phyloP scores from a whole-genome alignment of 768 basidiomycete genomes.

The Leccinum longicurvipes region DNA sequence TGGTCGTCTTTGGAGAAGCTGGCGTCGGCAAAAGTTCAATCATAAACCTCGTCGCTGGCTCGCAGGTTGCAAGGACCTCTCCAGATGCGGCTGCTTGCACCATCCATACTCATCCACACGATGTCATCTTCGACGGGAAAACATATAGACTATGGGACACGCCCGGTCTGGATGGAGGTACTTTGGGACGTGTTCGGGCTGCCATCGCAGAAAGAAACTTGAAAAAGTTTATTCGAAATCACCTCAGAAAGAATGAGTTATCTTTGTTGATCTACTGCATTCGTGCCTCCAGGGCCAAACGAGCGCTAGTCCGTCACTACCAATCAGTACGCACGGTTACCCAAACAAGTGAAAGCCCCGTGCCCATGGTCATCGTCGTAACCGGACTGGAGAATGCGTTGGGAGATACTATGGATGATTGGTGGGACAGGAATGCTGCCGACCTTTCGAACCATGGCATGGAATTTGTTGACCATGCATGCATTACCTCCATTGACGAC shows the following conservation, averaged over 20 bases:
- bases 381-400: conserved; percentile 38
- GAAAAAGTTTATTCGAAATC: conserved; percentile 31
- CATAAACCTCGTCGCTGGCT: conserved; percentile 37
- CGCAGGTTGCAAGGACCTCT: conserved; percentile 30
- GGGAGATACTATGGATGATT: conserved; percentile 32
- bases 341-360: conserved; percentile 22
- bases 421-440: conserved; percentile 31
- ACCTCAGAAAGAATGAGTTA: conserved; percentile 34
- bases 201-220: conserved; percentile 24
- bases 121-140: conserved; percentile 17
- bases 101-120: conserved; percentile 25
- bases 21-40: conserved; percentile 44
- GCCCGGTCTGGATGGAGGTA: conserved; percentile 34
- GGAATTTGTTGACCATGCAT: conserved; percentile 31
- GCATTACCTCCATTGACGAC: conserved; percentile 31
- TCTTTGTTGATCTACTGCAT: conserved; percentile 41
- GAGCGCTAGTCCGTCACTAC: conserved; percentile 39
- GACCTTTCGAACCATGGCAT: conserved; percentile 21
- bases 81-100: conserved; percentile 37
- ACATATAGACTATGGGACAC: conserved; percentile 33
- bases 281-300: conserved; percentile 38
- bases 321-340: conserved; percentile 30
- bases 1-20: conserved; percentile 44
- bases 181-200: conserved; percentile 22
- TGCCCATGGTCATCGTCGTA: conserved; percentile 38